Evolutionary conservation across 1,284 basidiomycete genomes (phyloP), one percentile per base, ranked within the genome.

Genomic region (Butyriboletus pseudospeciosus): DNA sequence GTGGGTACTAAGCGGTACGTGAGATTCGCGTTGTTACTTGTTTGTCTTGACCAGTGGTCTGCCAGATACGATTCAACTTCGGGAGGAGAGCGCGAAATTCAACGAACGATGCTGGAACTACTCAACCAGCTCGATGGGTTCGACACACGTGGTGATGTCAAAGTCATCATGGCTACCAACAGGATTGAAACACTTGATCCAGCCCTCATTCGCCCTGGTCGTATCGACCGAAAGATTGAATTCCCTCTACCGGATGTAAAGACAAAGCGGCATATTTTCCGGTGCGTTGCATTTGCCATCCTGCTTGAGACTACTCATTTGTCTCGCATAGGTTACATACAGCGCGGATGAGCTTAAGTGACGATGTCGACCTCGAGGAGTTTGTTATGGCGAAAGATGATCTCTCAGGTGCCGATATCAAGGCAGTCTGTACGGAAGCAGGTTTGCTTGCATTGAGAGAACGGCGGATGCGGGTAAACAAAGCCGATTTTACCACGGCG

Each of bases 61-160:
- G 34, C 26, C 43, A 91, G 88, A 57, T 92, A 99, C 71, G 97
- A 99, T 64, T 96, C 93, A 38, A 96, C 95, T 58, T 98, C 95
- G 30, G 93, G 94, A 44, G 97, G 97, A 60, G 96, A 99, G 74
- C 87, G 96, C 59, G 97, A 99, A 77, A 98, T 99, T 62, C 97
- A 99, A 72, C 84, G 97, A 55, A 99, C 97, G 42, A 99, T 99
- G 97, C 80, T 99, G 71, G 97, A 99, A 71, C 80, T 99, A 50
- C 81, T 99, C 42, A 99, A 98, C 72, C 97, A 99, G 73, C 82
- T 99, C 43, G 97, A 99, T 68, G 97, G 97, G 39, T 99, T 99
- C 75, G 97, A 99, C 72, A 94, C 94, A n/a, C 85, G 95, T 56
- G 94, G 95, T 34, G 96, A 99, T 70, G 96, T 99, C 60, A 99